These are phyloP conservation scores for Yamadazyma sp. DNA, from an alignment of 805 yeast genomes.

Conservation along the genomic window DNA sequence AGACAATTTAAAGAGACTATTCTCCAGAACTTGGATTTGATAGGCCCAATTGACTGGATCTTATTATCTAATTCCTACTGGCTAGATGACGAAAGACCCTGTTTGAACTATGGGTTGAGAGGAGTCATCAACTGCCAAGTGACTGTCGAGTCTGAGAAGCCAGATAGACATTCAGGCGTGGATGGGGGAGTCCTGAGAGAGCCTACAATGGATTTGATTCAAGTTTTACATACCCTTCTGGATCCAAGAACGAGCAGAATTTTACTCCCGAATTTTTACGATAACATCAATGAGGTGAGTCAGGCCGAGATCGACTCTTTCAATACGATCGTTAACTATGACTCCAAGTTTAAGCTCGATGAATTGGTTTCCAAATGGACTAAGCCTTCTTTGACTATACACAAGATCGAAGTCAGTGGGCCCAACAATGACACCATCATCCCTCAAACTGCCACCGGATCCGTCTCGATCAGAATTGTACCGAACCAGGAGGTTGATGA, in stretches of 20 bases:
- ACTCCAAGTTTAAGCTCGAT: constrained; percentile 32
- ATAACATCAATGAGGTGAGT: constrained; percentile 59
- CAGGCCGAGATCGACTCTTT: constrained; percentile 61
- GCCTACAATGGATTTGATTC: constrained; percentile 84
- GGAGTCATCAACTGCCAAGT: constrained; percentile 86
- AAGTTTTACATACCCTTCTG: constrained; percentile 63
- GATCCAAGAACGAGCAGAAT: constrained; percentile 38
- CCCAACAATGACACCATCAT: constrained; percentile 89
- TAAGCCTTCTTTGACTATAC: constrained; percentile 84
- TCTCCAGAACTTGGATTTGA: constrained; percentile 44
- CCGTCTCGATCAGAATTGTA: constrained; percentile 80
- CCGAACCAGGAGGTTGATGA: constrained; percentile 76
- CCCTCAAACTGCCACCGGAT: constrained; percentile 75
- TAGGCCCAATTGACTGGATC: constrained; percentile 80
- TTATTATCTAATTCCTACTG: constrained; percentile 89
- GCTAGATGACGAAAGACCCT: constrained; percentile 87
- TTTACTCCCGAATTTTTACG: constrained; percentile 72
- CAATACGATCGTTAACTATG: constrained; percentile 50
- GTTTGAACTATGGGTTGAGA: constrained; percentile 89
- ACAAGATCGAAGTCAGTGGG: constrained; percentile 81
- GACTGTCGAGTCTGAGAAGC: constrained; percentile 66
- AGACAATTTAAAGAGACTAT: constrained; percentile 77
- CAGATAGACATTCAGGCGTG: constrained; percentile 94
- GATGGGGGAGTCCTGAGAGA: constrained; percentile 91
- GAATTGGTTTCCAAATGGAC: constrained; percentile 83